A percentile compares a stretch with the other conserved stretches of the same genome.
phyloP scores from a whole-genome alignment of 2,329 filamentous ascomycete genomes.

The Amylocarpus encephaloides region DNA sequence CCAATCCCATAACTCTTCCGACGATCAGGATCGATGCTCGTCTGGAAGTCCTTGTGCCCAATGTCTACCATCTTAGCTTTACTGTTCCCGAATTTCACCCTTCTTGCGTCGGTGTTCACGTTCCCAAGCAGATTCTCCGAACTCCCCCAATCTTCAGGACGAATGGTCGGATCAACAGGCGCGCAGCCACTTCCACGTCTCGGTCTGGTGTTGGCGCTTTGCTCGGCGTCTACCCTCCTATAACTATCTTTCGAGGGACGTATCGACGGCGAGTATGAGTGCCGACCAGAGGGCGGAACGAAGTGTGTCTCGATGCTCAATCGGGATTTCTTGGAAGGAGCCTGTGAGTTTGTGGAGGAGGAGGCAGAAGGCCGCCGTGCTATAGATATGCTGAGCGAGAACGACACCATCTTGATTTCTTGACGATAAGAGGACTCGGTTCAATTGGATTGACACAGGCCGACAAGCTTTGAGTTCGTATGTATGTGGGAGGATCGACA shows the following conservation, averaged over 20 bases:
- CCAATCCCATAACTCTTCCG: constrained; percentile 29
- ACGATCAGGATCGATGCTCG: constrained; percentile 12
- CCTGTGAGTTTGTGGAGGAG: neutral
- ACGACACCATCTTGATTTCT: neutral
- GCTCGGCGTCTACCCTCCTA: too few relatives aligned
- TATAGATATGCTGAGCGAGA: constrained; percentile 1
- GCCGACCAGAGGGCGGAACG: too few relatives aligned
- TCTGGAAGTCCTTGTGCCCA: neutral
- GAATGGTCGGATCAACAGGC: too few relatives aligned
- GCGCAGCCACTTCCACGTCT: too few relatives aligned
- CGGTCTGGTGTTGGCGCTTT: too few relatives aligned
- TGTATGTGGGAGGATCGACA: neutral
- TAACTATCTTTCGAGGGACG: too few relatives aligned
- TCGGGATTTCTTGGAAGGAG: neutral
- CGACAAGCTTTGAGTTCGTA: neutral
- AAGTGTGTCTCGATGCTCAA: too few relatives aligned
- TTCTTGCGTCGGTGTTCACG: neutral
- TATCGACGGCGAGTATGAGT: too few relatives aligned
- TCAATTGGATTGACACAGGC: neutral
- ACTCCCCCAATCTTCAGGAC: neutral
- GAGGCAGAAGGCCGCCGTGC: neutral
- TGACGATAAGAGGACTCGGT: neutral
- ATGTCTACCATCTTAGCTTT: neutral
- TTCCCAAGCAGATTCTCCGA: neutral
- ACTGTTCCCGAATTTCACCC: neutral